Base-by-base conservation (phyloP, 805 yeast species). In the Yarrowia divulgata region DNA sequence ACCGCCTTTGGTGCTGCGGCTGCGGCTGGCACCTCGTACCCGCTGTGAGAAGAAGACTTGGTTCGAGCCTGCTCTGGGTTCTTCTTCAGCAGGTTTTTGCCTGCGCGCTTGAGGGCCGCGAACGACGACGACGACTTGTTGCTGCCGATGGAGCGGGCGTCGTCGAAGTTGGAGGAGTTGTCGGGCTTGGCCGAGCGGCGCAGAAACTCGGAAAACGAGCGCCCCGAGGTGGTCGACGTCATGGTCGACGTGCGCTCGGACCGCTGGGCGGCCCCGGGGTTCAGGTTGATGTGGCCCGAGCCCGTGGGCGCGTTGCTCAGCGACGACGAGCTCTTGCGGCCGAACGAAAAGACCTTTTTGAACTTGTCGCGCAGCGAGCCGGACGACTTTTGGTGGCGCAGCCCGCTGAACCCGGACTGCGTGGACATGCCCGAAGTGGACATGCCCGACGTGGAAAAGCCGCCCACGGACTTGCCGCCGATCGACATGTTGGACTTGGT, bases 401-500 rank as follows among this genome's bases (percentile, higher is more conserved):
- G 34, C 1, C 66, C 66, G 34, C 40, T n/a, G 23, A 34, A 60
- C 32, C 43, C n/a, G 14, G 66, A 43, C 42, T 43, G 50, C 2
- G 66, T 60, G 52, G 42, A 34, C 66, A 60, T 60, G n/a, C 66
- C 66, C 4, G 52, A 43, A 1, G 52, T 60, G 52, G 42, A 32
- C n/a, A 58, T 7, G 42, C 64, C 64, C 4, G 50, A 43, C 18
- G 55, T 46, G 23, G 39, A 19, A 4, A 39, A 48, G 45, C 68
- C 68, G 35, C 57, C 45, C 7, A 63, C 34, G 3, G 68, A 63
- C 35, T 48, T 63, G 45, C 68, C 68, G 34, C 57, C 45, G 32
- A 63, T 32, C 35, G 68, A 63, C 57, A 63, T 49, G 57, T 63
- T 63, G 23, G 57, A 48, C 48, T 63, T 63, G 35, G 68, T 48